Percentiles rank a stretch among this genome's conserved stretches.
phyloP scores from a whole-genome alignment of 768 basidiomycete species.

The Lentinula raphanica region DNA sequence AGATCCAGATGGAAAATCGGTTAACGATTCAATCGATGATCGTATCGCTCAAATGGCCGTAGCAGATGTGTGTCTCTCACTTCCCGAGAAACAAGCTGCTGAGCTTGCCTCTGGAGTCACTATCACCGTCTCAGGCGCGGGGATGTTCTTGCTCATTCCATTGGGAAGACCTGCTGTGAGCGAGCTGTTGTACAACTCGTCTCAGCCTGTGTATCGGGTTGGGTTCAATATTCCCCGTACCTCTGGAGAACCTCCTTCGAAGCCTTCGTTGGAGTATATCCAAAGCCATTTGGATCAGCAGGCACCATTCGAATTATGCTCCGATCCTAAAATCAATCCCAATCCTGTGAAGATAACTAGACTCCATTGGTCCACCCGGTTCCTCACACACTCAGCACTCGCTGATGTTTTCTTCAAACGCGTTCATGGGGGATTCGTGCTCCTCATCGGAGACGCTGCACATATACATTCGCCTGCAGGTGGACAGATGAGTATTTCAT shows the following conservation, averaged over 20 bases:
- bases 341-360: conserved; percentile 21
- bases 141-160: not conserved
- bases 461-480: conserved; percentile 20
- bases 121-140: not conserved
- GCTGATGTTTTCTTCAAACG: conserved; percentile 28
- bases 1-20: conserved; percentile 25
- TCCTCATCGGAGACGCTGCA: conserved; percentile 21
- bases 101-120: not conserved
- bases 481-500: not conserved
- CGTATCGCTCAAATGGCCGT: conserved; percentile 29
- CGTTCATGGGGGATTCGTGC: conserved; percentile 17
- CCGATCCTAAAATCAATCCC: conserved; percentile 21
- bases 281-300: conserved; percentile 30
- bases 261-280: conserved; percentile 30
- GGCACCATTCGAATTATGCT: conserved; percentile 22
- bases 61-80: conserved; percentile 32
- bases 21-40: conserved; percentile 16
- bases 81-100: not conserved
- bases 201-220: conserved; percentile 4
- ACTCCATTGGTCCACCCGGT: conserved; percentile 32
- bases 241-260: conserved; percentile 27
- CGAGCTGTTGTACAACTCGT: not conserved
- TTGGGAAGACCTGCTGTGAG: not conserved
- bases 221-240: conserved; percentile 7
- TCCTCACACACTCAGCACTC: conserved; percentile 31